A percentile compares a stretch with the other conserved stretches of the same genome.
Evolutionary conservation across 768 basidiomycete genomes (phyloP).

Genomic region (Termitomyces sp.): DNA sequence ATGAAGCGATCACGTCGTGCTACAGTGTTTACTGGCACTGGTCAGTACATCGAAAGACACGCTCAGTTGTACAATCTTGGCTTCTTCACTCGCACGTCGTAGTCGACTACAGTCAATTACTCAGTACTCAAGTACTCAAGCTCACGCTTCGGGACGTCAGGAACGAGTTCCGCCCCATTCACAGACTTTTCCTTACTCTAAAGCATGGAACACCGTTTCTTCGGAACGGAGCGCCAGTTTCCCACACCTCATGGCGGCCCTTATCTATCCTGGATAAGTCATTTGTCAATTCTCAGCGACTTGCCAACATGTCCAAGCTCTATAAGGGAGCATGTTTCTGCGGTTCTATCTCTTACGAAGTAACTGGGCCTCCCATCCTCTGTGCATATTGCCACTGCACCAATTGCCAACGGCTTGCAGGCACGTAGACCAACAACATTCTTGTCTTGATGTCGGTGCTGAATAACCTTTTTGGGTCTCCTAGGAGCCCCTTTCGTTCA

Average conservation of each 20-base stretch:
- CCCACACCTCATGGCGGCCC: neutral
- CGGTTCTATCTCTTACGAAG: constrained; percentile 39
- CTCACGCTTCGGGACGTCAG: neutral
- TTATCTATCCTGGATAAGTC: neutral
- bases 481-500: constrained; percentile 58
- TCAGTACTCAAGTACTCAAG: neutral
- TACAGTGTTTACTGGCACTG: neutral
- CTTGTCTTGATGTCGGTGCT: neutral
- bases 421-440: constrained; percentile 22
- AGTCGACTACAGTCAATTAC: no score
- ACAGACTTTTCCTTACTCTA: neutral
- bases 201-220: neutral
- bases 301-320: constrained; percentile 9
- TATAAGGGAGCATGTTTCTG: constrained; percentile 57
- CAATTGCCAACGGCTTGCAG: constrained; percentile 56
- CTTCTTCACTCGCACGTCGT: no score
- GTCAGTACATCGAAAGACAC: no score
- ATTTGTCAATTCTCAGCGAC: neutral
- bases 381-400: constrained; percentile 70
- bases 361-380: constrained; percentile 41
- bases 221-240: neutral
- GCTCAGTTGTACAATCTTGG: neutral
- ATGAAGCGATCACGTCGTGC: no score
- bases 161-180: neutral
- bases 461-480: neutral